Evolutionary conservation across 306 rosid genomes (phyloP), one percentile per base, ranked within the genome.

Genomic region (Hippophae gyantsensis): DNA sequence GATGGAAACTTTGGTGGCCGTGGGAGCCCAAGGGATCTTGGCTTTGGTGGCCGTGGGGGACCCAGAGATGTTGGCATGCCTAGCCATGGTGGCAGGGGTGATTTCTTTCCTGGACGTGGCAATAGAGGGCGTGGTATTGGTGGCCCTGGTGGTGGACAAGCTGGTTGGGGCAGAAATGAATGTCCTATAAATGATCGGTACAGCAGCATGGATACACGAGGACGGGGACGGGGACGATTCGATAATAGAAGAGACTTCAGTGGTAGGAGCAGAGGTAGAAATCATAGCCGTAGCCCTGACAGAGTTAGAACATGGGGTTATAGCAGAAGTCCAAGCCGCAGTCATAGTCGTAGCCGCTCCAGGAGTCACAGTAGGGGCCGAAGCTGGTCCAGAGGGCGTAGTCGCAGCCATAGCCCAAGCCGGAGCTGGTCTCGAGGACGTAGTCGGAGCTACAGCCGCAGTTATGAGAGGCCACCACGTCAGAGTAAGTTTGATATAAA

Each of bases 281-380:
- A 89, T 76, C 59, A 74, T 48, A 90, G 97, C 48, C 84, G 95
- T 7, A 92, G 99, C 69, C 90, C 97, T 14, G 97, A 89, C 56
- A 89, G 82, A 73, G 97, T 89, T 57, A 73, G 97, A 50, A 89
- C 97, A 40, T 86, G 97, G 97, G 95, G 86, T 65, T 72, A 74
- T 42, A 80, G 76, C 49, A 48, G 74, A n/a, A 78, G 84, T 42
- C 57, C 50, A 6, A 63, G 79, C 43, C 62, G 66, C 7, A 78
- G 84, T 10, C 44, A 62, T 0, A 79, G 84, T 7, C 70, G 78
- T 11, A 67, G 90, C 27, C n/a, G 56, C 4, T 76, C 73, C 27
- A 43, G 79, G 8, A 76, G 95, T 13, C 57, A 86, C 7, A 82
- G 92, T 55, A n/a, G 74, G 49, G 77, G 86, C 50, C 32, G 84